phyloP scores from a whole-genome alignment of 352 stramenopile genomes.

The Phytopythium litorale region DNA sequence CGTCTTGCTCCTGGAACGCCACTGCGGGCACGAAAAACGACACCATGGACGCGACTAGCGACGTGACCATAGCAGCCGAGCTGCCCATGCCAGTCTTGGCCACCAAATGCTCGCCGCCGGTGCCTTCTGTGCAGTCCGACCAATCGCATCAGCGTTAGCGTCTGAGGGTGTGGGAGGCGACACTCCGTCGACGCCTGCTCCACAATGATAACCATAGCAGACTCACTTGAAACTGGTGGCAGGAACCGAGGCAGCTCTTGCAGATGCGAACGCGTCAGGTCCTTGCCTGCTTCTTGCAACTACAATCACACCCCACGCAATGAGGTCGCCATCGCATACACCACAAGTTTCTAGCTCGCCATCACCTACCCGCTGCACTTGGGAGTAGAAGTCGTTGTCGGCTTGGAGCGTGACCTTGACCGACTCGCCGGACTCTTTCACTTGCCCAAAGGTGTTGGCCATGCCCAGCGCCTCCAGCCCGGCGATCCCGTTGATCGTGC shows the following conservation, averaged over 20 bases:
- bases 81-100: conserved; percentile 96
- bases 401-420: conserved; percentile 86
- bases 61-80: conserved; percentile 94
- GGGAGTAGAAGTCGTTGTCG: conserved; percentile 98
- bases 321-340: conserved; percentile 8
- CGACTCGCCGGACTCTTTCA: conserved; percentile 14
- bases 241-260: conserved; percentile 81
- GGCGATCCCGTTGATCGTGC: conserved; percentile 51
- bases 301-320: conserved; percentile 14
- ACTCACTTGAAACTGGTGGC: conserved; percentile 52
- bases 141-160: background rate
- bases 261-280: conserved; percentile 63
- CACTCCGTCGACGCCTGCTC: background rate
- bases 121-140: conserved; percentile 16
- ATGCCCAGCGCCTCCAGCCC: conserved; percentile 28
- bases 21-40: conserved; percentile 70
- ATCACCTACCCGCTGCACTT: conserved; percentile 52
- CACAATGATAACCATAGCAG: background rate
- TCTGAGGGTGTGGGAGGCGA: background rate
- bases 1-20: conserved; percentile 14
- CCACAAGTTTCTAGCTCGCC: background rate
- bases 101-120: conserved; percentile 45
- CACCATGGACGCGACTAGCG: conserved; percentile 89
- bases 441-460: conserved; percentile 15
- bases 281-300: conserved; percentile 58